Conservation (phyloP, 75 land plant species). For the Cryptomeria japonica region DNA sequence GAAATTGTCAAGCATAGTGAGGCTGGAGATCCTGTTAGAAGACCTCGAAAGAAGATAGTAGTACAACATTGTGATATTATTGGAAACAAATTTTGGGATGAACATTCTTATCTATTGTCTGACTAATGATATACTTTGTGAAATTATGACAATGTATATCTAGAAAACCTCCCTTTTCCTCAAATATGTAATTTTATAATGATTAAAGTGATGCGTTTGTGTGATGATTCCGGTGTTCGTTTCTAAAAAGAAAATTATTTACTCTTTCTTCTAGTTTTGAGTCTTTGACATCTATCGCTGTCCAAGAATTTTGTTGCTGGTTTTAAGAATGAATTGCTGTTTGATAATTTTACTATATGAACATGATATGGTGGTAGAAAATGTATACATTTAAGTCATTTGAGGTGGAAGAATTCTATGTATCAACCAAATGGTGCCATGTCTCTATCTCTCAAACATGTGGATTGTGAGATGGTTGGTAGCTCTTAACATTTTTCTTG, state of each 20-base stretch:
- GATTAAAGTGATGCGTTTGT: background rate
- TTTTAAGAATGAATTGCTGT: background rate
- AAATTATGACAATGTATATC: background rate
- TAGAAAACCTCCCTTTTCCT: background rate
- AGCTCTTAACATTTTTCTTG: background rate
- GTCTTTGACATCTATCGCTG: background rate
- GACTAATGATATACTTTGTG: background rate
- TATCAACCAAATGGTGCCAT: background rate
- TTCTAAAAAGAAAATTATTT: background rate
- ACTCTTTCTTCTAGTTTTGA: background rate
- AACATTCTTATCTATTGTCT: conserved; percentile 31
- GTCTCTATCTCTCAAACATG: background rate
- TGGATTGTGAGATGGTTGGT: background rate
- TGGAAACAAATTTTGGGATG: conserved; percentile 57
- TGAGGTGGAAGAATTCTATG: background rate
- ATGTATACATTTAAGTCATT: background rate
- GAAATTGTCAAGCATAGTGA: conserved; percentile 28
- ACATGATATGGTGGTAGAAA: background rate
- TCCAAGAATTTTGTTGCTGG: background rate
- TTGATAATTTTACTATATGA: background rate
- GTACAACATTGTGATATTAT: conserved; percentile 64
- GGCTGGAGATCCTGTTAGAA: conserved; percentile 30
- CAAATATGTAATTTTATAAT: background rate
- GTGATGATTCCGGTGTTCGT: background rate
- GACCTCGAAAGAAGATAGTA: conserved; percentile 19